A percentile compares a stretch with the other conserved stretches of the same genome.
Conservation (phyloP, 495 filamentous ascomycete species). For the Trichoderma asperelloides region DNA sequence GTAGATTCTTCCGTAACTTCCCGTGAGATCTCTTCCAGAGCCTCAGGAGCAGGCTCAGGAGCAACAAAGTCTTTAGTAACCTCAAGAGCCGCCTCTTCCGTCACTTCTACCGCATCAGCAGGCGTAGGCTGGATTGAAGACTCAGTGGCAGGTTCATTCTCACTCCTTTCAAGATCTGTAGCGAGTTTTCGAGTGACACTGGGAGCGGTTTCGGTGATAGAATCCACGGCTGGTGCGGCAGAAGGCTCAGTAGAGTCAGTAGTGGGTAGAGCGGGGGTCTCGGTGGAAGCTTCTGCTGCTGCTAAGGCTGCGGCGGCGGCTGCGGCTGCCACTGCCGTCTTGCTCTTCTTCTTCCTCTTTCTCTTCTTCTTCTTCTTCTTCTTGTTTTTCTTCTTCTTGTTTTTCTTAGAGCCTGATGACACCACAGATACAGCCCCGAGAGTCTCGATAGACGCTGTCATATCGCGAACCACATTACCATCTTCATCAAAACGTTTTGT, state of each 20-base stretch:
- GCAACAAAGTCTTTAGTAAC: neutral
- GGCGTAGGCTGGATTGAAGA: neutral
- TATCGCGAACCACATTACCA: neutral
- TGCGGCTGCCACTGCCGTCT: neutral
- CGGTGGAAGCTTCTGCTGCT: neutral
- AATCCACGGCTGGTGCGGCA: neutral
- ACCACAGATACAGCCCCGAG: conserved; percentile 7
- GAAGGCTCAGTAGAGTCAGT: neutral
- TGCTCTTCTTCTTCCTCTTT: conserved; percentile 21
- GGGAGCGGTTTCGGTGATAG: neutral
- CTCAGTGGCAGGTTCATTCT: neutral
- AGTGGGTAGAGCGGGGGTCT: neutral
- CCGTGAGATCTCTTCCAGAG: neutral
- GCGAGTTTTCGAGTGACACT: neutral
- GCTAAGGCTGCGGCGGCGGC: neutral
- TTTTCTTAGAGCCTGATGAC: conserved; percentile 11
- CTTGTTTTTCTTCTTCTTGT: conserved; percentile 24
- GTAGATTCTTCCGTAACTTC: neutral
- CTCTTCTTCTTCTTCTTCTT: conserved; percentile 21
- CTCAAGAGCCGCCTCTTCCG: neutral
- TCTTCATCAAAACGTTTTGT: neutral
- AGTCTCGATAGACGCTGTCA: conserved; percentile 4
- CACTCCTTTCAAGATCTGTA: neutral
- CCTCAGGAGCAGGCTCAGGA: neutral
- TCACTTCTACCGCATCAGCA: neutral